Conservation (phyloP, 257 asterid genomes). For the Anisodus acutangulus region DNA sequence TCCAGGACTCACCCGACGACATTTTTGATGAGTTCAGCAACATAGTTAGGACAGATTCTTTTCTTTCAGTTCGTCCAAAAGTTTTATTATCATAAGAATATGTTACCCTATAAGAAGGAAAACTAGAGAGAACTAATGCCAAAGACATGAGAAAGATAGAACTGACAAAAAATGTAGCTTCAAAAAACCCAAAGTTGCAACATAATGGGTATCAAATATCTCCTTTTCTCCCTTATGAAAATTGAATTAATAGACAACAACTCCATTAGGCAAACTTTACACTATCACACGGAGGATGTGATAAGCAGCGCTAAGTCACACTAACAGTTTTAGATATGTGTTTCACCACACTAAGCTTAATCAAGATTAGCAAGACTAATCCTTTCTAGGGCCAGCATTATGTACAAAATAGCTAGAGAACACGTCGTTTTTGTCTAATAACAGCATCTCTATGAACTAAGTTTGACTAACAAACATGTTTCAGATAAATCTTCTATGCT, state of each 20-base stretch:
- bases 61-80: background rate
- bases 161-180: background rate
- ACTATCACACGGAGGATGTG: background rate
- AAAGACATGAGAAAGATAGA: background rate
- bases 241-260: background rate
- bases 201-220: background rate
- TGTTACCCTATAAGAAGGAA: background rate
- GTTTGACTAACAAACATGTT: background rate
- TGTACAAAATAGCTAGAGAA: constrained; percentile 11
- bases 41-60: background rate
- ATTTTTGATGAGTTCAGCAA: too few relatives aligned
- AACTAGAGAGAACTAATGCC: background rate
- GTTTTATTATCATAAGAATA: background rate
- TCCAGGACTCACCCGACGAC: too few relatives aligned
- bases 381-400: background rate
- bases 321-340: background rate
- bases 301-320: background rate
- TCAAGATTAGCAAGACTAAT: constrained; percentile 16
- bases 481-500: constrained; percentile 39
- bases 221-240: background rate
- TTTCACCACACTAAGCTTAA: background rate
- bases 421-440: constrained; percentile 21
- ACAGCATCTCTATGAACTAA: constrained; percentile 14
- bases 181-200: background rate
- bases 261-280: background rate